Percentiles rank a stretch among this genome's conserved stretches.
These are phyloP conservation scores for Odontarrhena argentea DNA, from an alignment of 345 rosid species.

Conservation along the genomic window DNA sequence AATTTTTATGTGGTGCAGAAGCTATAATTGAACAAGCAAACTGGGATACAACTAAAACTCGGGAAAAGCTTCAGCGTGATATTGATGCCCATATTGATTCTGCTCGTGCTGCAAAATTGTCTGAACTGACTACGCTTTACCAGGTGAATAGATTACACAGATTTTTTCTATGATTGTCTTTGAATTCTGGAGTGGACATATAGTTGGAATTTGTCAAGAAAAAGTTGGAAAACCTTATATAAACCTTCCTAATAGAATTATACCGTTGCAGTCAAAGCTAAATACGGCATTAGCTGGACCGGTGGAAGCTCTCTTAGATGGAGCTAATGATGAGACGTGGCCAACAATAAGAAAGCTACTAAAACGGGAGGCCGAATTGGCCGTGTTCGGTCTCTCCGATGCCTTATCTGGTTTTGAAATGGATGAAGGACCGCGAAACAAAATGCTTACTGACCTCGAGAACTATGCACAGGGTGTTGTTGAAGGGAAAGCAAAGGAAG, in stretches of 20 bases:
- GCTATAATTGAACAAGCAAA: constrained; percentile 68
- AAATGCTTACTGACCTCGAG: constrained; percentile 58
- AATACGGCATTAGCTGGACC: constrained; percentile 69
- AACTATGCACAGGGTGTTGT: constrained; percentile 71
- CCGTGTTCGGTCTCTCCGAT: constrained; percentile 53
- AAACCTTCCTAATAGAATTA: constrained; percentile 28
- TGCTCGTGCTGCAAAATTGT: constrained; percentile 75
- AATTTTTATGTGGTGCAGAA: constrained; percentile 48
- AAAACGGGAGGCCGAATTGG: constrained; percentile 52
- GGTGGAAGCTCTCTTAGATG: constrained; percentile 74
- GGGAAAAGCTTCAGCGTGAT: constrained; percentile 75
- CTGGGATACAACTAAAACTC: constrained; percentile 70
- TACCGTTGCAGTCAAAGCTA: constrained; percentile 63
- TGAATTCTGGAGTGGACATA: background rate
- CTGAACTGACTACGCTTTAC: constrained; percentile 61
- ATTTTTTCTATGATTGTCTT: background rate
- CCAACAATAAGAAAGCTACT: constrained; percentile 66
- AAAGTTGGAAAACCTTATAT: constrained; percentile 20
- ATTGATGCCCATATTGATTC: constrained; percentile 81
- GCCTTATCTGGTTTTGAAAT: constrained; percentile 69
- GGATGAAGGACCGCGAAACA: constrained; percentile 53
- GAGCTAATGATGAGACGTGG: constrained; percentile 70
- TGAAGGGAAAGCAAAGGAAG: constrained; percentile 88
- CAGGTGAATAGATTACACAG: constrained; percentile 52
- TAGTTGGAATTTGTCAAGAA: constrained; percentile 37